These are phyloP conservation scores for Berberis vulgaris DNA, from an alignment of 164 flowering plant species.

Conservation along the genomic window DNA sequence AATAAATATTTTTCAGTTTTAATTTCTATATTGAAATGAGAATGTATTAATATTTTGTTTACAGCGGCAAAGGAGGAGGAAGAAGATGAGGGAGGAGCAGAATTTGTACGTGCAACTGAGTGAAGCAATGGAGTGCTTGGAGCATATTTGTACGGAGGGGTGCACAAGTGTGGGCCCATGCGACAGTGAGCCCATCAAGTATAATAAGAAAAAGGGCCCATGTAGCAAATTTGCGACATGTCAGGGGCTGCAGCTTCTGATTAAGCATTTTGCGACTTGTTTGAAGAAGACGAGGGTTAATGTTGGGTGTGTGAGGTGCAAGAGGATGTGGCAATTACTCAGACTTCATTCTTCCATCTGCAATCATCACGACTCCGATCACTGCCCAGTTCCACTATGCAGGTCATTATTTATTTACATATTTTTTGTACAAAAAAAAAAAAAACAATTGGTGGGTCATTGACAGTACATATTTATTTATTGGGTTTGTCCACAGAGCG, in stretches of 20 bases:
- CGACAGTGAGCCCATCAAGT: constrained; percentile 31
- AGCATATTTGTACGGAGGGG: constrained; percentile 88
- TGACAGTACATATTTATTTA: too few species aligned
- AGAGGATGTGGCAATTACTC: constrained; percentile 89
- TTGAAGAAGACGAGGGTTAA: constrained; percentile 47
- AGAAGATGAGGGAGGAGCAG: constrained; percentile 37
- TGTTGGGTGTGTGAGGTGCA: constrained; percentile 78
- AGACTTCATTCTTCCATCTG: constrained; percentile 76
- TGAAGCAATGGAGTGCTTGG: constrained; percentile 88
- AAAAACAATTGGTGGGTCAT: too few species aligned
- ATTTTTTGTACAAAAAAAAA: too few species aligned
- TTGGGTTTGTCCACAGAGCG: too few species aligned
- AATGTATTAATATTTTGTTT: too few species aligned
- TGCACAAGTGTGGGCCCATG: constrained; percentile 73
- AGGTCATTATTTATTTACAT: too few species aligned
- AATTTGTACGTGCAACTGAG: constrained; percentile 56
- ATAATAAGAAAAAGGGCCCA: constrained; percentile 22
- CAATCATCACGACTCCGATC: constrained; percentile 19
- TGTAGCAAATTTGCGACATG: constrained; percentile 60
- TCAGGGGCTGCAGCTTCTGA: constrained; percentile 58
- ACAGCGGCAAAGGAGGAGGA: constrained; percentile 44
- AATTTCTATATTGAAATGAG: too few species aligned
- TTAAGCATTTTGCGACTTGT: constrained; percentile 72
- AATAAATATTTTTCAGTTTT: too few species aligned
- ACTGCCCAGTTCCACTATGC: too few species aligned